Conservation (phyloP, 78 protist species). For the Dictyostelium citrinum region DNA sequence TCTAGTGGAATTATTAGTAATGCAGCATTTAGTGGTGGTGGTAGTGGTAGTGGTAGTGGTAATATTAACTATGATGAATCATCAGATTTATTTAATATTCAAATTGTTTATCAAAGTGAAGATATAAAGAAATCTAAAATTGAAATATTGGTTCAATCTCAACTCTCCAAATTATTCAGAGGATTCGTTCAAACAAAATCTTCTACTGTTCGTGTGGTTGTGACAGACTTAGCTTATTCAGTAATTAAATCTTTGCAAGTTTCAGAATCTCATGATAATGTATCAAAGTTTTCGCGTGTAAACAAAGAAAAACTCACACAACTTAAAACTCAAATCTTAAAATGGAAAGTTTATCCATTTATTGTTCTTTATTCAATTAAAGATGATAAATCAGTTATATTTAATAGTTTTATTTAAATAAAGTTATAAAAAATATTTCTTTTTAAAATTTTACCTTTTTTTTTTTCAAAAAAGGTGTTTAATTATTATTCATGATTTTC, state of each 20-base stretch:
- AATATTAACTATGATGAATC: background rate
- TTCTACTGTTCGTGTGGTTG: background rate
- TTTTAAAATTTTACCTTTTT: no score
- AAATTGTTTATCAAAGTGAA: background rate
- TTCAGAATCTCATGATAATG: background rate
- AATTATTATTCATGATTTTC: no score
- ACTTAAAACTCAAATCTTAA: slow-evolving; percentile 14
- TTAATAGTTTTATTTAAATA: background rate
- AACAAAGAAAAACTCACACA: slow-evolving; percentile 21
- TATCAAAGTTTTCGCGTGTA: slow-evolving; percentile 12
- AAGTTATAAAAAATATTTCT: background rate
- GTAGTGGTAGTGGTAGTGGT: background rate
- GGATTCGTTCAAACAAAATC: slow-evolving; percentile 11
- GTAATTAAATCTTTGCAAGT: background rate
- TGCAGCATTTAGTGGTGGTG: background rate
- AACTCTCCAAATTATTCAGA: background rate
- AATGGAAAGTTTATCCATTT: slow-evolving; percentile 55
- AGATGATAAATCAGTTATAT: slow-evolving; percentile 47
- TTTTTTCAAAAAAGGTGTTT: no score
- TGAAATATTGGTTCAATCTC: background rate
- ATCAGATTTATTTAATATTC: background rate
- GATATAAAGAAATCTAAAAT: background rate
- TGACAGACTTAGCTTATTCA: background rate
- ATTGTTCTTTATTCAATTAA: slow-evolving; percentile 35
- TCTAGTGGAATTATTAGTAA: background rate